These are phyloP conservation scores for Globisporangium polare DNA, from an alignment of 352 stramenopile species.

Conservation along the genomic window DNA sequence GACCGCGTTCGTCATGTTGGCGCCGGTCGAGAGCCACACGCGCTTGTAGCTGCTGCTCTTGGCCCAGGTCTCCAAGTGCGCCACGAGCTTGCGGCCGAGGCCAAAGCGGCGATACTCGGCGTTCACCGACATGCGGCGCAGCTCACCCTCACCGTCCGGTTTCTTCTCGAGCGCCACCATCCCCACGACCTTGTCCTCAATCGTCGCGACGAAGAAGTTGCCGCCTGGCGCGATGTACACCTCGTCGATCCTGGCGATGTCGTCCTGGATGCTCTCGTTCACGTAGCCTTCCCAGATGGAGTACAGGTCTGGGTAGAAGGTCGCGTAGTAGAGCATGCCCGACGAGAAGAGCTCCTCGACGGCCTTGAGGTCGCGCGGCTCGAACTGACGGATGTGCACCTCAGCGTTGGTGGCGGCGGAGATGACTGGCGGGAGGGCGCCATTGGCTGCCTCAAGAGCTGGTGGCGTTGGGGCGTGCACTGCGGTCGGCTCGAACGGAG, in stretches of 20 bases:
- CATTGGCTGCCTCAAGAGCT: no score
- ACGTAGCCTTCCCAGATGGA: conserved; percentile 4
- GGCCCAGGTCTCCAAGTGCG: conserved; percentile 29
- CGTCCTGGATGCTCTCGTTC: conserved; percentile 11
- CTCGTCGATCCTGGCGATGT: conserved; percentile 30
- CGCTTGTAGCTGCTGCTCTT: conserved; percentile 14
- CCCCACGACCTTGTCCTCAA: conserved; percentile 18
- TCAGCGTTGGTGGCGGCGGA: background rate
- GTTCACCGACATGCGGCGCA: conserved; percentile 40
- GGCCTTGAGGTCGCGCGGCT: conserved; percentile 17
- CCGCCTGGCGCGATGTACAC: conserved; percentile 32
- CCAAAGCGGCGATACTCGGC: conserved; percentile 24
- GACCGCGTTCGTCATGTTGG: conserved; percentile 19
- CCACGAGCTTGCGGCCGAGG: conserved; percentile 23
- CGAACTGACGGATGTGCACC: conserved; percentile 23
- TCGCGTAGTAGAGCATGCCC: conserved; percentile 11
- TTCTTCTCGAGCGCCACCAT: conserved; percentile 32
- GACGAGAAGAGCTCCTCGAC: conserved; percentile 13
- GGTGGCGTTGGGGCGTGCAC: background rate
- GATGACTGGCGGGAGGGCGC: no score
- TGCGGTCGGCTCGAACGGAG: background rate
- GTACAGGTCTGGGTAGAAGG: background rate
- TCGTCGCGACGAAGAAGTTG: conserved; percentile 38
- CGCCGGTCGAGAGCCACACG: conserved; percentile 27
- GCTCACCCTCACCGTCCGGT: conserved; percentile 20